phyloP scores from a whole-genome alignment of 2,329 filamentous ascomycete genomes.

The Cladophialophora yegresii region DNA sequence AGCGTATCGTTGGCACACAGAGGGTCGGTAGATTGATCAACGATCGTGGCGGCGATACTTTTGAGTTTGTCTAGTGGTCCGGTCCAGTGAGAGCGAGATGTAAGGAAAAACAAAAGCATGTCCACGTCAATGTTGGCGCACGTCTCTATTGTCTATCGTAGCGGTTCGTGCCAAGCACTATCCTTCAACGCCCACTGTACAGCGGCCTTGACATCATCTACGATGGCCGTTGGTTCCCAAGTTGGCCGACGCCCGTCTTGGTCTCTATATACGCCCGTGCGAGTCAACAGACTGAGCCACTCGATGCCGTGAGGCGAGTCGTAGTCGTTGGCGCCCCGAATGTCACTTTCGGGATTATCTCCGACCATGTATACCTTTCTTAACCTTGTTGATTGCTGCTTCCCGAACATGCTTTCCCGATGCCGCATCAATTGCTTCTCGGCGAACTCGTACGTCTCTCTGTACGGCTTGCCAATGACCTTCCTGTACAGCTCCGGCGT shows the following conservation, averaged over 20 bases:
- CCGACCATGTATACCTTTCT: slow-evolving; percentile 90
- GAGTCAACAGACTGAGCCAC: slow-evolving; percentile 55
- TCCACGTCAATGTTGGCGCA: not conserved
- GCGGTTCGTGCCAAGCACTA: slow-evolving; percentile 44
- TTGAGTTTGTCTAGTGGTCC: slow-evolving; percentile 76
- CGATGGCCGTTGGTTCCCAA: slow-evolving; percentile 64
- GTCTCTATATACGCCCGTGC: slow-evolving; percentile 72
- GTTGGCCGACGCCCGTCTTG: slow-evolving; percentile 57
- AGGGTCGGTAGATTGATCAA: slow-evolving; percentile 80
- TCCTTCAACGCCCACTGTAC: slow-evolving; percentile 73
- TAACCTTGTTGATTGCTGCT: slow-evolving; percentile 49
- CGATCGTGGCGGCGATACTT: slow-evolving; percentile 80
- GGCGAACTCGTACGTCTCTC: slow-evolving; percentile 78
- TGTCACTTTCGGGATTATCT: slow-evolving; percentile 86
- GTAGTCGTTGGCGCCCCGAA: slow-evolving; percentile 80
- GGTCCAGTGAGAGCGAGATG: not conserved
- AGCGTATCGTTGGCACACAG: slow-evolving; percentile 80
- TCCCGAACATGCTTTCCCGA: slow-evolving; percentile 52
- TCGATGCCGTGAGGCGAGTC: slow-evolving; percentile 65
- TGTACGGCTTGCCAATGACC: slow-evolving; percentile 80
- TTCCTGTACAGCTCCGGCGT: slow-evolving; percentile 36
- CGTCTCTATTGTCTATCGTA: slow-evolving; percentile 20
- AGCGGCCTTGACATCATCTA: slow-evolving; percentile 73
- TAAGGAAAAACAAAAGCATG: not conserved
- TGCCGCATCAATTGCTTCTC: slow-evolving; percentile 70